Base-by-base conservation (phyloP, 331 rosid species). In the Rhamnella rubrinervis region DNA sequence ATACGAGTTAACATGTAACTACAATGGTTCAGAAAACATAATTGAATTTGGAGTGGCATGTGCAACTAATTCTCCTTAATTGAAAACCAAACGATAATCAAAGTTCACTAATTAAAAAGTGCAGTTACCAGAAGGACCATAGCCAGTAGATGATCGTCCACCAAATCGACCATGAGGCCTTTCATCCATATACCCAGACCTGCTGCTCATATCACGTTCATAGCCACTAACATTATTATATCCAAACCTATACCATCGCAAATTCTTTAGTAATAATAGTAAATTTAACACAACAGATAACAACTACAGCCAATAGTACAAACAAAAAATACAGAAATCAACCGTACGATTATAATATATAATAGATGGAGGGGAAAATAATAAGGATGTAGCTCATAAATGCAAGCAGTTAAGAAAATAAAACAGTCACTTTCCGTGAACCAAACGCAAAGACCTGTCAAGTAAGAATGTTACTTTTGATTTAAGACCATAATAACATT, bases 131-230 rank as follows among this genome's bases (percentile, higher is more conserved):
- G 92, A 69, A 75, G 88, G 81, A 68, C 95, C 96, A 83, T 80
- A 91, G 46, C 86, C 89, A 15, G 89, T 91, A 7, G 75, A 80
- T 40, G 96, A 71, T 25, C 93, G 99, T 46, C 87, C 88, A 35
- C 65, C 84, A 77, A 81, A 89, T 68, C 97, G 88, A 41, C 99
- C 95, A 84, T 84, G 88, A 68, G 95, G 66, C 77, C 82, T 95
- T 57, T 91, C 98, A 64, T 95, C 97, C 39, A 58, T 79, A 77
- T 84, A 87, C 59, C 88, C 97, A 71, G 74, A 84, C 77, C 96
- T 82, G 68, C 86, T 93, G 55, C 96, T 87, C 82, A 83, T 76
- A 67, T 93, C 97, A 38, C 98, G 85, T 5, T 93, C 99, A 61
- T 85, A 83, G 59, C 96, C 97, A 21, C 95, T 85, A 73, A 71